Evolutionary conservation across 352 stramenopile species (phyloP).

Genomic region (Phytopythium helicoides): DNA sequence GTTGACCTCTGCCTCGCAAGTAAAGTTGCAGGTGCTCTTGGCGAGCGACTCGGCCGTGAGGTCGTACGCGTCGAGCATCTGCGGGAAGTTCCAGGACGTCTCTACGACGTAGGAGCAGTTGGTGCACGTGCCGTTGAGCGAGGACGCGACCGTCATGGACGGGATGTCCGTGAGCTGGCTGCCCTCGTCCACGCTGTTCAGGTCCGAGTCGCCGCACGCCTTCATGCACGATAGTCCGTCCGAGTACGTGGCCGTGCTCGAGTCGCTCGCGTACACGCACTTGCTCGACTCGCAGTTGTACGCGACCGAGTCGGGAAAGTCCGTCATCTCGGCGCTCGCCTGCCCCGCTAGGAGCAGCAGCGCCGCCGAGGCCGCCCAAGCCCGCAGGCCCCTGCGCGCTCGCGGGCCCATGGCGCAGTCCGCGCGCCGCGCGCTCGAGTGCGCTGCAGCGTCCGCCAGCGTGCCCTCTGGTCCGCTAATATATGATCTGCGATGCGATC

Average conservation of each 20-base stretch:
- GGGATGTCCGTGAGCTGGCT: slow-evolving; percentile 48
- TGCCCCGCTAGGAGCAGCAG: not conserved
- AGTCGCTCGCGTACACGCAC: slow-evolving; percentile 48
- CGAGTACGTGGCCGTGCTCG: slow-evolving; percentile 20
- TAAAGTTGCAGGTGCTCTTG: slow-evolving; percentile 40
- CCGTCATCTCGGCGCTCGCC: slow-evolving; percentile 2
- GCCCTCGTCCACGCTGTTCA: slow-evolving; percentile 41
- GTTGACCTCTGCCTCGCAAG: slow-evolving; percentile 40
- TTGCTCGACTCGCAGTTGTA: slow-evolving; percentile 50
- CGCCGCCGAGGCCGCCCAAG: too few relatives aligned
- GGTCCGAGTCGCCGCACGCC: slow-evolving; percentile 34
- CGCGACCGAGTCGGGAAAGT: slow-evolving; percentile 30
- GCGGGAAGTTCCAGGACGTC: slow-evolving; percentile 72
- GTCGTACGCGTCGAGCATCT: slow-evolving; percentile 63
- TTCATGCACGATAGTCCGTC: slow-evolving; percentile 56
- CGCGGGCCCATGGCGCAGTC: too few relatives aligned
- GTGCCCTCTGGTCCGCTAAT: too few relatives aligned
- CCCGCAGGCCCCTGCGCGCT: too few relatives aligned
- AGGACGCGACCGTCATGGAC: slow-evolving; percentile 42
- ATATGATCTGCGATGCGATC: too few relatives aligned
- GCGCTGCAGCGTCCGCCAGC: too few relatives aligned
- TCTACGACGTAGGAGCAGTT: slow-evolving; percentile 59
- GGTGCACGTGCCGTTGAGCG: slow-evolving; percentile 64
- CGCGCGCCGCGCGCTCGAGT: too few relatives aligned
- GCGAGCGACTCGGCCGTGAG: slow-evolving; percentile 39